Evolutionary conservation across 805 yeast species (phyloP).

Genomic region (Suhomyces sp.): DNA sequence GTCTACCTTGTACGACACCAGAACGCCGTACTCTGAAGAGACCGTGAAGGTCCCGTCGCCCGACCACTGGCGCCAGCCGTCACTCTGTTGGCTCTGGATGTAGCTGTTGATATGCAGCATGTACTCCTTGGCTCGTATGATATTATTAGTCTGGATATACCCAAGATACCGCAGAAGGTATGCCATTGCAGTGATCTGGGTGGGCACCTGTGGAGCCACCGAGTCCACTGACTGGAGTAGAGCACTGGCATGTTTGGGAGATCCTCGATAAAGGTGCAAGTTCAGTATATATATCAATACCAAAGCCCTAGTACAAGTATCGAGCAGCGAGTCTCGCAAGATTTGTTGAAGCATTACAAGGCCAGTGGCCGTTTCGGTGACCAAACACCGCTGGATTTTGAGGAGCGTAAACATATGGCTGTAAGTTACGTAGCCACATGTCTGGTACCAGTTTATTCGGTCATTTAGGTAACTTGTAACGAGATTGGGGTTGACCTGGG

Average conservation of each 20-base stretch:
- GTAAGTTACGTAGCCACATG: constrained; percentile 13
- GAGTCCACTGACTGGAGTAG: constrained; percentile 8
- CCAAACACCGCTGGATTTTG: constrained; percentile 29
- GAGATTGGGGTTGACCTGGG: constrained; percentile 20
- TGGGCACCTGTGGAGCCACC: neutral
- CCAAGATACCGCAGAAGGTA: constrained; percentile 12
- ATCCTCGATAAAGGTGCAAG: constrained; percentile 17
- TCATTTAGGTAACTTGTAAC: constrained; percentile 30
- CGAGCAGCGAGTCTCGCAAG: constrained; percentile 1
- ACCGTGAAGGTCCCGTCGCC: constrained; percentile 15
- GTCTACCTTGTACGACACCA: constrained; percentile 22
- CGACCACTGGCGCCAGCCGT: constrained; percentile 19
- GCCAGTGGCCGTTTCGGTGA: constrained; percentile 24
- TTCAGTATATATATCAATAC: constrained; percentile 15
- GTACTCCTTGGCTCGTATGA: constrained; percentile 7
- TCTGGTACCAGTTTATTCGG: constrained; percentile 16
- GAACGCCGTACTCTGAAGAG: neutral
- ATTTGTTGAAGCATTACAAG: constrained; percentile 13
- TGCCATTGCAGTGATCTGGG: constrained; percentile 16
- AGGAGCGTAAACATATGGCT: constrained; percentile 28
- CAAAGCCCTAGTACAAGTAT: constrained; percentile 9
- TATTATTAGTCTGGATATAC: constrained; percentile 12
- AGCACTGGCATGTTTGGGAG: constrained; percentile 7
- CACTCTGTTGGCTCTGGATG: constrained; percentile 14
- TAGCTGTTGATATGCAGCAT: constrained; percentile 13